These are phyloP conservation scores for Dichomitus squalens DNA, from an alignment of 1,284 basidiomycete genomes.

Conservation along the genomic window DNA sequence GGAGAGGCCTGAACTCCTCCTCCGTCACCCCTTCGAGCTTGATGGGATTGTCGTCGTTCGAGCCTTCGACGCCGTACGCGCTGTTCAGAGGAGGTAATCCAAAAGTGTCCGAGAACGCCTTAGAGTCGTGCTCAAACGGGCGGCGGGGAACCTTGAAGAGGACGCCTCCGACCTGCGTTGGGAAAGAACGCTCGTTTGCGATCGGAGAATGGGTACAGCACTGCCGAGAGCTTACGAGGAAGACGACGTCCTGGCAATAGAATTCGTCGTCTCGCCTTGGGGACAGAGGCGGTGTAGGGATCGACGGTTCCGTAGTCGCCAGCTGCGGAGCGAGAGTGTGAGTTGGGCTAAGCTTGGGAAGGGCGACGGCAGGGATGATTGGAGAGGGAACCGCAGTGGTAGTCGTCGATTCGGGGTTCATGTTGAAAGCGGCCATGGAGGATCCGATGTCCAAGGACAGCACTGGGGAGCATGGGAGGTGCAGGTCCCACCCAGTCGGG, in stretches of 20 bases:
- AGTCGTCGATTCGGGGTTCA: too few relatives aligned
- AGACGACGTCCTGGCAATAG: slow-evolving; percentile 9
- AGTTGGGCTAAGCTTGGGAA: too few relatives aligned
- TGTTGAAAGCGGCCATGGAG: too few relatives aligned
- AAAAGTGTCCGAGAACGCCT: slow-evolving; percentile 11
- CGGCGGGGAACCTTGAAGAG: slow-evolving; percentile 15
- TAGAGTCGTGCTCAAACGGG: slow-evolving; percentile 15
- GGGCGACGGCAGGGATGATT: too few relatives aligned
- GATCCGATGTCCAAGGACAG: too few relatives aligned
- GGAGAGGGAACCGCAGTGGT: too few relatives aligned
- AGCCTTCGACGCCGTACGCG: neutral
- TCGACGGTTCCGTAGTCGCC: too few relatives aligned
- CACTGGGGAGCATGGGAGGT: too few relatives aligned
- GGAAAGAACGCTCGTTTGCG: neutral
- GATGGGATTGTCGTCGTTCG: slow-evolving; percentile 8
- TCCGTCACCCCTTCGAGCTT: neutral
- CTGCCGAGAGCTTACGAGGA: neutral
- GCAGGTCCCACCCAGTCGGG: too few relatives aligned
- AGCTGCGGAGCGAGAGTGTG: too few relatives aligned
- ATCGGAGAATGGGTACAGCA: neutral
- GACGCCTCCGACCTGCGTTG: neutral
- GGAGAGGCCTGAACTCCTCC: slow-evolving; percentile 6
- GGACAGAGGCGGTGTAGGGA: too few relatives aligned
- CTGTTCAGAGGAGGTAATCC: neutral
- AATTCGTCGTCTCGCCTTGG: slow-evolving; percentile 9